A percentile compares a stretch with the other conserved stretches of the same genome.
phyloP scores from a whole-genome alignment of 768 basidiomycete species.

The Lepiota venenata region DNA sequence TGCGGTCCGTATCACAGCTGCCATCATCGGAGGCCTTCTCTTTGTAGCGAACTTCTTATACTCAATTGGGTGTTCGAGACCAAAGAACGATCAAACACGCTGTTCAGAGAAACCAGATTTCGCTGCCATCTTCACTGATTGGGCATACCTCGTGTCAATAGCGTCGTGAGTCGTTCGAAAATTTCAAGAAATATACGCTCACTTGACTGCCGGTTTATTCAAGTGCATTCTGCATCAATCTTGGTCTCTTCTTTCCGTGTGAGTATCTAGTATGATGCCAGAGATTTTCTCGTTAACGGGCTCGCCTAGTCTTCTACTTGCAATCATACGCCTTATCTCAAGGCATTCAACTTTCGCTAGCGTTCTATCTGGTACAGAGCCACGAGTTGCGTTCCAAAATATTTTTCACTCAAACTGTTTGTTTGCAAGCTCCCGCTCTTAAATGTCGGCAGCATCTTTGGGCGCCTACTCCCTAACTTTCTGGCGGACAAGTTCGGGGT shows the following conservation, averaged over 20 bases:
- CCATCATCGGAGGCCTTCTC: conserved; percentile 27
- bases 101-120: conserved; percentile 20
- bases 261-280: conserved; percentile 12
- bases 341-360: conserved; percentile 35
- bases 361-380: conserved; percentile 44
- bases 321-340: conserved; percentile 47
- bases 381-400: background rate
- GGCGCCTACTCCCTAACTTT: conserved; percentile 54
- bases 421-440: conserved; percentile 39
- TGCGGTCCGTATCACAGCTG: conserved; percentile 33
- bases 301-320: conserved; percentile 47
- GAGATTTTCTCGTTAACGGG: background rate
- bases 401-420: background rate
- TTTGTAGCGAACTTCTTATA: conserved; percentile 28
- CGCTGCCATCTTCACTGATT: conserved; percentile 29
- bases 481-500: conserved; percentile 48
- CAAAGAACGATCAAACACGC: conserved; percentile 5
- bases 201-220: conserved; percentile 2
- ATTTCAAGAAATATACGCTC: background rate
- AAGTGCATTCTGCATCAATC: conserved; percentile 38
- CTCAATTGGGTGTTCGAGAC: conserved; percentile 5
- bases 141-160: conserved; percentile 33
- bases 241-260: conserved; percentile 54
- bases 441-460: conserved; percentile 49
- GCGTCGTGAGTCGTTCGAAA: conserved; percentile 27